phyloP scores from a whole-genome alignment of 371 early-diverging fungal species.

The Vittaforma corneae region DNA sequence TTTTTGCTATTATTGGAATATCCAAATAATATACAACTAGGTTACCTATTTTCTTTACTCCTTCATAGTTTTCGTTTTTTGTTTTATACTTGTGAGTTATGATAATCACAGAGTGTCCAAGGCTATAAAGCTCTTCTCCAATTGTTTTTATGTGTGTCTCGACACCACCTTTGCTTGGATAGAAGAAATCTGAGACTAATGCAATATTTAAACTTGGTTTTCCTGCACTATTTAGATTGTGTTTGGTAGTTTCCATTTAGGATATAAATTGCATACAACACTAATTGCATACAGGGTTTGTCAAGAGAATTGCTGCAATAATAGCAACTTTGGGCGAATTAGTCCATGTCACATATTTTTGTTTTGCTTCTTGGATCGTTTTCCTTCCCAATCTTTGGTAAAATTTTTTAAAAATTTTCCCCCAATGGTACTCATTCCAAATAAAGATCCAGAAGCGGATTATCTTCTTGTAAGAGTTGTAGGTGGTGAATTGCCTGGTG shows the following conservation, averaged over 20 bases:
- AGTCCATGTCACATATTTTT: neutral
- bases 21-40: constrained; percentile 92
- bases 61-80: constrained; percentile 60
- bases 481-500: constrained; percentile 97
- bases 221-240: too few species aligned
- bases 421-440: constrained; percentile 14
- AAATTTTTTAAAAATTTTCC: constrained; percentile 30
- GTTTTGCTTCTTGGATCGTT: neutral
- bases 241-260: too few species aligned
- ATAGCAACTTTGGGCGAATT: too few species aligned
- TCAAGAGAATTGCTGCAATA: too few species aligned
- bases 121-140: constrained; percentile 70
- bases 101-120: constrained; percentile 74
- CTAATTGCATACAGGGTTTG: too few species aligned
- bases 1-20: constrained; percentile 68
- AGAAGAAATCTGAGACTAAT: constrained; percentile 75
- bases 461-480: constrained; percentile 60
- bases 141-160: constrained; percentile 87
- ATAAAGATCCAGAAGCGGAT: constrained; percentile 25
- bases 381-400: neutral
- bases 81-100: constrained; percentile 55
- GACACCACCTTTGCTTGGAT: constrained; percentile 90
- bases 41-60: constrained; percentile 20
- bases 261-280: too few species aligned
- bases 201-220: too few species aligned